A percentile compares a stretch with the other conserved stretches of the same genome.
phyloP scores from a whole-genome alignment of 768 basidiomycete genomes.

The Amanita inopinata region DNA sequence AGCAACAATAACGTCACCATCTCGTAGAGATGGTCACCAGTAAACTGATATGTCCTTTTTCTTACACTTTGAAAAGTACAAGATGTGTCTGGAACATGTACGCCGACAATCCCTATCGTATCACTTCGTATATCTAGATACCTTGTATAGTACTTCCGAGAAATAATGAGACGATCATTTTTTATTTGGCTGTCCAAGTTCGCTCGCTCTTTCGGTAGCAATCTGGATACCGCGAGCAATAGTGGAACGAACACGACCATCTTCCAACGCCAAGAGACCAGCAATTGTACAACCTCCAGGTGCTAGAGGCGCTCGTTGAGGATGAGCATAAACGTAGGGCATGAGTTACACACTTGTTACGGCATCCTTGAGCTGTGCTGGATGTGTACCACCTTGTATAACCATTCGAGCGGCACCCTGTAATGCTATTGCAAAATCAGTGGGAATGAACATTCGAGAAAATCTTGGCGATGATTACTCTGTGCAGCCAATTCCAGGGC shows the following conservation, averaged over 20 bases:
- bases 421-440: constrained; percentile 46
- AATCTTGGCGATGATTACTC: constrained; percentile 39
- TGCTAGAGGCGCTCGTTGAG: constrained; percentile 34
- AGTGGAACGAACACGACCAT: constrained; percentile 86
- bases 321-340: not conserved
- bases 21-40: constrained; percentile 22
- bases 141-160: not conserved
- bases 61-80: constrained; percentile 19
- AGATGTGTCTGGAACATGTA: constrained; percentile 20
- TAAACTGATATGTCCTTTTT: constrained; percentile 24
- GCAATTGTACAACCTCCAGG: constrained; percentile 99
- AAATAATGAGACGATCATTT: no score
- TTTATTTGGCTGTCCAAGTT: constrained; percentile 65
- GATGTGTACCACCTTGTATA: constrained; percentile 80
- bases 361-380: constrained; percentile 93
- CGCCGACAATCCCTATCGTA: constrained; percentile 13
- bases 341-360: constrained; percentile 71
- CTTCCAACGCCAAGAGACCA: constrained; percentile 90
- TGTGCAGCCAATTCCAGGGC: constrained; percentile 94
- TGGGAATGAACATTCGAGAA: not conserved
- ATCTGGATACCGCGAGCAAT: constrained; percentile 93
- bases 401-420: constrained; percentile 97
- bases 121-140: not conserved
- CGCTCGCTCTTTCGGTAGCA: constrained; percentile 82
- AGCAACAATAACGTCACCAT: constrained; percentile 50